Evolutionary conservation across 768 basidiomycete species (phyloP).

Genomic region (Paxillus ammoniavirescens): DNA sequence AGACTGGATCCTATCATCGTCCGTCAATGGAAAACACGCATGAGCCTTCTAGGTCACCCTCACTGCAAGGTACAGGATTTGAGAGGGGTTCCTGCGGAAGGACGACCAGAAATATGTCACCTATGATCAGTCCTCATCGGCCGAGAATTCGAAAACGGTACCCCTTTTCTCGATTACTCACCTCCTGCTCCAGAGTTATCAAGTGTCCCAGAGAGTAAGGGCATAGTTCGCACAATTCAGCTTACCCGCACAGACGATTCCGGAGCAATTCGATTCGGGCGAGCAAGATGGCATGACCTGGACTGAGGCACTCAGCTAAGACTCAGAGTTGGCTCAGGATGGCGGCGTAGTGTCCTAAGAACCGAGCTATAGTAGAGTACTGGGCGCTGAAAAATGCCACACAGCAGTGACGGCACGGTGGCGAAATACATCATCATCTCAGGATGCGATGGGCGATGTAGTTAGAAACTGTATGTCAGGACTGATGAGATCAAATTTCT

Average conservation of each 20-base stretch:
- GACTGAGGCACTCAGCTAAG: not conserved
- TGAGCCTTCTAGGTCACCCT: not conserved
- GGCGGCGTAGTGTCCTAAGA: no score
- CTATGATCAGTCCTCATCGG: not conserved
- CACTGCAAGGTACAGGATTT: slow-evolving; percentile 9
- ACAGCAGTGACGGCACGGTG: no score
- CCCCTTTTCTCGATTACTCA: not conserved
- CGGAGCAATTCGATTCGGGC: not conserved
- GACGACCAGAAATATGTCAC: slow-evolving; percentile 8
- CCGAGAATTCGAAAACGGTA: not conserved
- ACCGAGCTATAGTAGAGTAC: not conserved
- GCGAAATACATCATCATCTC: no score
- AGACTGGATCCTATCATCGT: slow-evolving; percentile 3
- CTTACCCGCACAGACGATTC: not conserved
- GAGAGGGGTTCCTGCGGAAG: slow-evolving; percentile 1
- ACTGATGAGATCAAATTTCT: no score
- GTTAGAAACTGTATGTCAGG: not conserved
- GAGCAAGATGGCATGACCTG: not conserved
- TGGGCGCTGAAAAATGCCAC: not conserved
- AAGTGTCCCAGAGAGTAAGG: slow-evolving; percentile 9
- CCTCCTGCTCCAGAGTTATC: slow-evolving; percentile 9
- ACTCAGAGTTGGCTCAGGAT: no score
- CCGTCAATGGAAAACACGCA: not conserved
- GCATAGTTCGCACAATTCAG: not conserved
- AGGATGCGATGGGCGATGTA: no score